Percentiles rank a stretch among this genome's conserved stretches.
These are phyloP conservation scores for Micractinium sp. DNA, from an alignment of 139 green algal genomes.

Conservation along the genomic window DNA sequence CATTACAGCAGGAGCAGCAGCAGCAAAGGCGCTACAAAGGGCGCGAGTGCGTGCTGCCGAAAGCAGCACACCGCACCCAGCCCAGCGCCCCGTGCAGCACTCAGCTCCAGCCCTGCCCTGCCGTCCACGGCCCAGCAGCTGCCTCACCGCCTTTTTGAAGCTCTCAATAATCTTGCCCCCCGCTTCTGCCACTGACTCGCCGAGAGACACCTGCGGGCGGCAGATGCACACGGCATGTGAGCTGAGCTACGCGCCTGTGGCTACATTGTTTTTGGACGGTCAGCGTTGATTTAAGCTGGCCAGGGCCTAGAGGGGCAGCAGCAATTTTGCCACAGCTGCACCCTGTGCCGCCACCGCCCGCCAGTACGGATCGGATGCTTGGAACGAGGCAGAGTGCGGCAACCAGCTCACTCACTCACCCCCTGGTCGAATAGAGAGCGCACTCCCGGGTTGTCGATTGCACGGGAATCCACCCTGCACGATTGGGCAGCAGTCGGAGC, in stretches of 20 bases:
- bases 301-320: background rate
- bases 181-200: conserved; percentile 33
- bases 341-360: too few species aligned
- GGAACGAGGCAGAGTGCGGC: too few species aligned
- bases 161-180: conserved; percentile 11
- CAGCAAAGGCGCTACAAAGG: background rate
- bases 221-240: background rate
- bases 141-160: conserved; percentile 13
- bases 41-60: background rate
- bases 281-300: background rate
- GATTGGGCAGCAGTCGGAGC: background rate
- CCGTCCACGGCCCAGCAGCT: background rate
- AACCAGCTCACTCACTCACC: conserved; percentile 12
- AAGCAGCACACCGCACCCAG: background rate
- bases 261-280: background rate
- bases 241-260: too few species aligned
- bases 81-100: background rate
- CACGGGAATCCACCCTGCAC: conserved; percentile 38
- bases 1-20: background rate
- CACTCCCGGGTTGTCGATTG: conserved; percentile 36
- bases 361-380: too few species aligned
- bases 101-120: background rate
- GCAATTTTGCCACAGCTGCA: too few species aligned
- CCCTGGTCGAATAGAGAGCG: conserved; percentile 32
- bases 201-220: conserved; percentile 34